Evolutionary conservation across 257 asterid genomes (phyloP), one percentile per base, ranked within the genome.

Genomic region (Fraxinus excelsior): DNA sequence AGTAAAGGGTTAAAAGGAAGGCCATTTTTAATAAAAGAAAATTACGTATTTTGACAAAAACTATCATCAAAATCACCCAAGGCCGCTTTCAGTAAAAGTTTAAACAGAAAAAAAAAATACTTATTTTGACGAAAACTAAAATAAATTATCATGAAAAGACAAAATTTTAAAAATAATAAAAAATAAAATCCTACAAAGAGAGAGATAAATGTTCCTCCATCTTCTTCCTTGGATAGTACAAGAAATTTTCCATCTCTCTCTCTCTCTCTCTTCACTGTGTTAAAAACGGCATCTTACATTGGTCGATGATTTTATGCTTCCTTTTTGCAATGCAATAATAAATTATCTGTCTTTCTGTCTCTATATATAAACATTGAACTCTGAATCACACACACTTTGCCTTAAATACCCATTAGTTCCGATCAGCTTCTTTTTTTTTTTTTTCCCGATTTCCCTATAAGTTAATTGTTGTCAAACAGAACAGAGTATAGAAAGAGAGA

Each of bases 271-370:
- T 23, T 29, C 11, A 62, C 68, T 62, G 68, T 62, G 34, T 25
- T 25, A 23, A 62, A 62, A 62, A 26, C 19, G 68, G 68, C 68
- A 62, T 25, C 68, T 9, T 2, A 62, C n/a, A 62, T 62, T 62
- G 68, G 68, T 23, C 31, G 68, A 23, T 56, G 69, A 42, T 70
- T 71, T 28, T 76, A 3, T 72, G 74, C 13, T 75, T 75, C 74
- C 73, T 80, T 70, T 76, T 71, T 74, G 65, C 80, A 46, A 64
- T 62, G 76, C 74, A 46, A 16, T 68, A 4, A 29, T 7, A 7
- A 10, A 49, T 34, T 0, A 12, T 28, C 37, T 37, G 32, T 66
- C 77, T 34, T 67, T 65, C 65, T 67, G 74, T 73, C 74, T 68
- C 51, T 12, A 6, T 13, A 25, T 19, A 34, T 79, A 23, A 62